phyloP scores from a whole-genome alignment of 169 alveolate species.

The Babesia sp. region DNA sequence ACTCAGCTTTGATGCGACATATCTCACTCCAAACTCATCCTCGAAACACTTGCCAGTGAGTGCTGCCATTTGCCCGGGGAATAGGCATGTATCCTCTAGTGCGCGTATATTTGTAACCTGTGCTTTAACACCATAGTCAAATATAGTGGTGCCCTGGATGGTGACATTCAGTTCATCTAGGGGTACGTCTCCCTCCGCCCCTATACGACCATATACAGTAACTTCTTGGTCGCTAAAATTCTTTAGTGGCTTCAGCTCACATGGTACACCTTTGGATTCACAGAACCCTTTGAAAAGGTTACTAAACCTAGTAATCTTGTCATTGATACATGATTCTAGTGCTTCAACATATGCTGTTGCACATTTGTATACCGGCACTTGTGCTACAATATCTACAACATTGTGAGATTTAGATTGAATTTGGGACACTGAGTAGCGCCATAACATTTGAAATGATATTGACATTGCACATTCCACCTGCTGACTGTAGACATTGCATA shows the following conservation, averaged over 20 bases:
- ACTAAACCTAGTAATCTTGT: constrained; percentile 50
- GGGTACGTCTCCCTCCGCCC: constrained; percentile 59
- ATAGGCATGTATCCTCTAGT: constrained; percentile 50
- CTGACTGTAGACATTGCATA: no score
- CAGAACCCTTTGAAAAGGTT: constrained; percentile 59
- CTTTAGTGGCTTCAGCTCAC: constrained; percentile 59
- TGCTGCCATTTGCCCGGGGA: constrained; percentile 73
- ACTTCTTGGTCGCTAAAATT: constrained; percentile 56
- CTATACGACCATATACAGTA: constrained; percentile 63
- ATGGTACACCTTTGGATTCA: constrained; percentile 43
- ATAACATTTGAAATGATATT: no score
- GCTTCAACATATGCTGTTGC: constrained; percentile 30
- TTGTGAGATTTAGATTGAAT: no score
- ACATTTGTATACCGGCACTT: constrained; percentile 51
- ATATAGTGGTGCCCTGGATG: constrained; percentile 55
- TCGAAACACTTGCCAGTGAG: constrained; percentile 55
- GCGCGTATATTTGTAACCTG: constrained; percentile 50
- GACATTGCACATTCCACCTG: background rate
- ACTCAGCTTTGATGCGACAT: constrained; percentile 54
- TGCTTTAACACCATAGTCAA: constrained; percentile 62
- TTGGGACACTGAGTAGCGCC: no score
- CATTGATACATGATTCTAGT: constrained; percentile 52
- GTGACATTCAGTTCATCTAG: constrained; percentile 57
- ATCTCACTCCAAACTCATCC: constrained; percentile 62
- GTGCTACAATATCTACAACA: constrained; percentile 3